Evolutionary conservation across 1,284 basidiomycete genomes (phyloP), one percentile per base, ranked within the genome.

Genomic region (Sanghuangporus weigelae): DNA sequence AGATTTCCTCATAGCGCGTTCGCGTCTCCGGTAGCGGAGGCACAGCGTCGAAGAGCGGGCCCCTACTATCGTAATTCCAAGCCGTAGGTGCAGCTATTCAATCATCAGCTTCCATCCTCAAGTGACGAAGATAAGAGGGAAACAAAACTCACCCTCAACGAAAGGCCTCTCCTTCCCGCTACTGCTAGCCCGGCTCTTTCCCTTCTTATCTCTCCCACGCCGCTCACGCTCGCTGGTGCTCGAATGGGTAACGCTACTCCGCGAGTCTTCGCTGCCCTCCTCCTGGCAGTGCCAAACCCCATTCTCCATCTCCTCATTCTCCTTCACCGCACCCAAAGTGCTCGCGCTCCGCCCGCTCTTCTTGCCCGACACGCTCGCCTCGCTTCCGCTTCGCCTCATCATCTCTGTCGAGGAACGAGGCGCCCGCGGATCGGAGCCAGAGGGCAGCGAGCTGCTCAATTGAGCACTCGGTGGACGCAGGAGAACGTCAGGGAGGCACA

Each of bases 381-480:
- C 64, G 48, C 60, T 65, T 16, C 56, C 59, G 23, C 61, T 65
- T 19, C 60, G 44, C 49, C 42, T 62, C 56, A 65, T 62, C 35
- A 10, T 11, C 31, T 14, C 11, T 38, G 53, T 36, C 7, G 44
- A 46, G 21, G 44, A n/a, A 14, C 7, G 21, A 7, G 7, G 35
- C 14, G 49, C 12, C 36, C 16, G 42, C 16, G 14, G 14, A n/a
- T 35, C 16, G 7, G 31, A 8, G 53, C 53, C 31, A 23, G 53
- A 36, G 19, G 53, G 53, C 35, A 63, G 31, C 36, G 57, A 59
- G 8, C 39, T 49, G 39, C 57, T 59, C 8, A 44, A 23, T 31
- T 26, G 48, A n/a, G n/a, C 26, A n/a, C 46, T 44, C 26, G 40
- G 40, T 4, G 57, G 61, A 14, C 46, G 57, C 31, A 66, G 38